Conservation (phyloP, 2,329 filamentous ascomycete species). For the Alternaria arbusti region DNA sequence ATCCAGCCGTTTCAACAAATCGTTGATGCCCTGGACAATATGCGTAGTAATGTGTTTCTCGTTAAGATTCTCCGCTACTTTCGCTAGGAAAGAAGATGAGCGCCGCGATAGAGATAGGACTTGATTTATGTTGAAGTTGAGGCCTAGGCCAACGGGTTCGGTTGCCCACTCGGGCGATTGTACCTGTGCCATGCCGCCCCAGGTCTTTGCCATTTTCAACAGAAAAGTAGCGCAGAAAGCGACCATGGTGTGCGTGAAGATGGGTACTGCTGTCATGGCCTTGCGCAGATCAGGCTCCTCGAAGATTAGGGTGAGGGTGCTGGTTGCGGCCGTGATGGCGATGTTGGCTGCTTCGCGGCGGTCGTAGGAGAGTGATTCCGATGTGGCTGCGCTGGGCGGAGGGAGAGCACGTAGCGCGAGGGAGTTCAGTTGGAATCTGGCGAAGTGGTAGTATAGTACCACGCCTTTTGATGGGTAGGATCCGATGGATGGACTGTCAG, state of each 20-base stretch:
- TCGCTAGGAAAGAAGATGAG: constrained; percentile 33
- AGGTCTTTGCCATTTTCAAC: constrained; percentile 57
- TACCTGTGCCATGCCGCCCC: constrained; percentile 44
- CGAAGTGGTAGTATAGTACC: constrained; percentile 61
- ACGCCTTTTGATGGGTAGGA: constrained; percentile 57
- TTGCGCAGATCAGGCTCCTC: constrained; percentile 54
- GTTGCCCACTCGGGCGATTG: constrained; percentile 35
- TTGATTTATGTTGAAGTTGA: constrained; percentile 41
- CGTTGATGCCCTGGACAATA: constrained; percentile 39
- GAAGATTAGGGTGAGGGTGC: constrained; percentile 55
- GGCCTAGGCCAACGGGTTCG: constrained; percentile 33
- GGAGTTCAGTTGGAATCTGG: constrained; percentile 61
- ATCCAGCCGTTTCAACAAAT: constrained; percentile 36
- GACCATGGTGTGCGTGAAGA: constrained; percentile 61
- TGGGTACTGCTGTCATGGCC: constrained; percentile 55
- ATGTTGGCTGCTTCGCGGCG: constrained; percentile 48
- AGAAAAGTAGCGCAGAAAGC: constrained; percentile 61
- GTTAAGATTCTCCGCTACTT: constrained; percentile 35
- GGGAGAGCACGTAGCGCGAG: constrained; percentile 52
- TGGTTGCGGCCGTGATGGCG: constrained; percentile 56
- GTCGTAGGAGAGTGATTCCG: constrained; percentile 52
- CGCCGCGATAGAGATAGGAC: constrained; percentile 35
- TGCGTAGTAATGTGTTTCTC: constrained; percentile 40
- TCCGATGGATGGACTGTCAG: constrained; percentile 34
- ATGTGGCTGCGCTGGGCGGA: constrained; percentile 54